These are phyloP conservation scores for Volvox reticuliferus DNA, from an alignment of 139 green algal species.

Conservation along the genomic window DNA sequence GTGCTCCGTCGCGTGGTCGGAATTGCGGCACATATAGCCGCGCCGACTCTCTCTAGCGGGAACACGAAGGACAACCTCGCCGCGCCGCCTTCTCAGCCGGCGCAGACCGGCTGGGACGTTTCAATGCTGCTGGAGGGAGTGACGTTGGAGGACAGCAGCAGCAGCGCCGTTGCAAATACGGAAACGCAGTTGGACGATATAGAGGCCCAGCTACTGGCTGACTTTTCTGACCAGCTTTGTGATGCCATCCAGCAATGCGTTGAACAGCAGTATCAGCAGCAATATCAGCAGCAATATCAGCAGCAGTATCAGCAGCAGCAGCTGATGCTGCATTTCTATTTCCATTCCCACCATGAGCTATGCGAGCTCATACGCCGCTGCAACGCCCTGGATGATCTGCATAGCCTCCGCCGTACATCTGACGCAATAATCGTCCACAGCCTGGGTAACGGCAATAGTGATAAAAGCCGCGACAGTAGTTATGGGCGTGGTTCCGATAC, in stretches of 20 bases:
- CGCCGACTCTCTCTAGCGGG: background rate
- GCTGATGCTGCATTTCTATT: conserved; percentile 21
- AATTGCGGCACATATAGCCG: conserved; percentile 20
- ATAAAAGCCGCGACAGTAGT: background rate
- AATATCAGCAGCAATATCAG: background rate
- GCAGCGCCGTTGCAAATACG: background rate
- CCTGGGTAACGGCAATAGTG: background rate
- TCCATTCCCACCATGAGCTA: conserved; percentile 11
- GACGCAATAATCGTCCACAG: background rate
- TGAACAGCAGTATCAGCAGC: background rate
- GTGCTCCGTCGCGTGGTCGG: background rate
- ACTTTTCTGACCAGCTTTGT: background rate
- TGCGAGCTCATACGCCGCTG: conserved; percentile 3
- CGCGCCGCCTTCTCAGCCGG: background rate
- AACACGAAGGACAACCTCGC: background rate
- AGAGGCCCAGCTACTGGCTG: background rate
- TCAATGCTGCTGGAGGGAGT: background rate
- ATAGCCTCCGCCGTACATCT: background rate
- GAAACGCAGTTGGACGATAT: background rate
- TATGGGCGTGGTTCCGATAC: background rate
- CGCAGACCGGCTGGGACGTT: conserved; percentile 12
- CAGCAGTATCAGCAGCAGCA: background rate
- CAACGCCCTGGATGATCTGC: background rate
- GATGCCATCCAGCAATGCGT: background rate
- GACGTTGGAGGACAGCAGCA: background rate